These are phyloP conservation scores for Byssoonygena ceratinophila DNA, from an alignment of 2,329 filamentous ascomycete genomes.

Conservation along the genomic window DNA sequence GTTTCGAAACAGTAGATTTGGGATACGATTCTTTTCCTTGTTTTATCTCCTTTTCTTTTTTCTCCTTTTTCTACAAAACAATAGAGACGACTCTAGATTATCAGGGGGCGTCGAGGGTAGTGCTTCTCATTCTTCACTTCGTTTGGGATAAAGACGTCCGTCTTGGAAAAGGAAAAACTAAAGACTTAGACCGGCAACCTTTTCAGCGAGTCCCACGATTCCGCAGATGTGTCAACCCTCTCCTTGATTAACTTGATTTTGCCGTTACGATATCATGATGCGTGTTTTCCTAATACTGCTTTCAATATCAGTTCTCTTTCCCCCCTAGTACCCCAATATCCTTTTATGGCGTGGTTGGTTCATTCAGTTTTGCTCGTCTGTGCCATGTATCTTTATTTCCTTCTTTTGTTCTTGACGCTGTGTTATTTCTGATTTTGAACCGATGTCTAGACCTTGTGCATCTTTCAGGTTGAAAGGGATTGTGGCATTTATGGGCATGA, in stretches of 20 bases:
- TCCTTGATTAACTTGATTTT: not conserved
- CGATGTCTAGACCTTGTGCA: not conserved
- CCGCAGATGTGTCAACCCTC: not conserved
- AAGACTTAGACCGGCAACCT: not conserved
- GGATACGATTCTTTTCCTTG: not conserved
- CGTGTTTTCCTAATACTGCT: not conserved
- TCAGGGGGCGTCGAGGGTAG: constrained; percentile 1
- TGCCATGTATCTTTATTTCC: not conserved
- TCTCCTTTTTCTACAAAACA: not conserved
- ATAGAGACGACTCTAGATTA: constrained; percentile 1
- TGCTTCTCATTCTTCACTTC: not conserved
- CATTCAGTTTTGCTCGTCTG: not conserved
- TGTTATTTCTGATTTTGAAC: not conserved
- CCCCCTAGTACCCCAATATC: not conserved
- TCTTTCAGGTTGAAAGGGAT: not conserved
- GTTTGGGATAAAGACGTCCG: not conserved
- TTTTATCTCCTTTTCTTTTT: not conserved
- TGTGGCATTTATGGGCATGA: not conserved
- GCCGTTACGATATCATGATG: constrained; percentile 11
- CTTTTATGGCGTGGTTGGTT: not conserved
- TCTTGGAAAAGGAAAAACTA: not conserved
- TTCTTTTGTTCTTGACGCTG: not conserved
- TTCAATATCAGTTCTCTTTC: not conserved
- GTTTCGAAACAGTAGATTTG: constrained; percentile 11
- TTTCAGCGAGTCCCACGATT: not conserved